Conservation (phyloP, 768 basidiomycete species). For the Phlebiopsis gigantea region DNA sequence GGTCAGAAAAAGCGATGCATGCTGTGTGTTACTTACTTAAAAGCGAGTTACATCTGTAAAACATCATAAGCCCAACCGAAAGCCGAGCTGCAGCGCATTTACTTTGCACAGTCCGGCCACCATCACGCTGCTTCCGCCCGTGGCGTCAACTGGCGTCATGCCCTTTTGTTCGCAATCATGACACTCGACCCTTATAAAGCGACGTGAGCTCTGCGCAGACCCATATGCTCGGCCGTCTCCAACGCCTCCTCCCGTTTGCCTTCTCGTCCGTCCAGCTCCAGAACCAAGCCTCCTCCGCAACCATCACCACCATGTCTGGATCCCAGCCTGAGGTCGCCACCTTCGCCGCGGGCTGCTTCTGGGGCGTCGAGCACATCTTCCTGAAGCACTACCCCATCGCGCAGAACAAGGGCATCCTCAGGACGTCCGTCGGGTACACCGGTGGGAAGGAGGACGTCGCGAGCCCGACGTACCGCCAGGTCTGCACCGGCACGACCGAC, state of each 20-base stretch:
- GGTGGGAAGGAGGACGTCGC: slow-evolving; percentile 53
- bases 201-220: not conserved
- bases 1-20: no score
- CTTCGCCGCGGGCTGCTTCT: slow-evolving; percentile 70
- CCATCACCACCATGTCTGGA: not conserved
- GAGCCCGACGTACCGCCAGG: slow-evolving; percentile 65
- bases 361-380: slow-evolving; percentile 86
- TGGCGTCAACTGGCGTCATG: slow-evolving; percentile 6
- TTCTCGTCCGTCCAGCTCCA: not conserved
- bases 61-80: no score
- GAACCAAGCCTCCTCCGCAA: not conserved
- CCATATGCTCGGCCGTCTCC: not conserved
- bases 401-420: slow-evolving; percentile 68
- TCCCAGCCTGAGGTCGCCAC: slow-evolving; percentile 36
- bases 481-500: slow-evolving; percentile 76
- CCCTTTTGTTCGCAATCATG: not conserved
- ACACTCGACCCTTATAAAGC: not conserved
- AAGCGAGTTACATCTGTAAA: no score
- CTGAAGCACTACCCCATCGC: slow-evolving; percentile 69
- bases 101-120: no score
- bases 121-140: not conserved
- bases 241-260: not conserved
- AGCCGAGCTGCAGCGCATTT: no score
- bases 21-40: no score
- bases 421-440: slow-evolving; percentile 75